These are phyloP conservation scores for Eucalyptus sideroxylon DNA, from an alignment of 345 rosid genomes.

Conservation along the genomic window DNA sequence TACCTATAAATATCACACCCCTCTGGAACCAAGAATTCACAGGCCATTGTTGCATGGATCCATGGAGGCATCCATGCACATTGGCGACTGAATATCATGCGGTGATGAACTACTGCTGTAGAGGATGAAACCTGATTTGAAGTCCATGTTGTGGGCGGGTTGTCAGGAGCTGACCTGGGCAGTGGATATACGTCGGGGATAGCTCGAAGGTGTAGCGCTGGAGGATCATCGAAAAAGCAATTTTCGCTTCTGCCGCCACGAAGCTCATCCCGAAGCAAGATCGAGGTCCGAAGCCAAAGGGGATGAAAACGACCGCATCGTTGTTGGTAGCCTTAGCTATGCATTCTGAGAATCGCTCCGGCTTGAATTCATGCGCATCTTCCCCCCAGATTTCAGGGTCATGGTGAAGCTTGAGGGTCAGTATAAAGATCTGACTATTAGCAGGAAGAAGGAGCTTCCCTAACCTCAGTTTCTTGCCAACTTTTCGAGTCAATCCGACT, in stretches of 20 bases:
- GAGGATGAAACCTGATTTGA: constrained; percentile 5
- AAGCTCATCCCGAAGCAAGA: constrained; percentile 21
- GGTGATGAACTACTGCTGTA: neutral
- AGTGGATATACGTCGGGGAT: constrained; percentile 19
- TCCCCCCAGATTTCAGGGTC: constrained; percentile 17
- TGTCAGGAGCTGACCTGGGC: neutral
- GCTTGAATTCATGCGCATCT: constrained; percentile 17
- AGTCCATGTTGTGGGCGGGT: constrained; percentile 11
- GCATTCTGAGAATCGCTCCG: constrained; percentile 14
- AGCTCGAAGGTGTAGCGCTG: constrained; percentile 14
- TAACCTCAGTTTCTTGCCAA: neutral
- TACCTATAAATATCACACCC: neutral
- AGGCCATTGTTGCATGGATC: neutral
- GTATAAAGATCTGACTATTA: neutral
- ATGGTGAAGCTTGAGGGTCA: constrained; percentile 5
- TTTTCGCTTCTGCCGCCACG: constrained; percentile 10
- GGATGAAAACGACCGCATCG: neutral
- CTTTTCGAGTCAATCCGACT: neutral
- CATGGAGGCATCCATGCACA: neutral
- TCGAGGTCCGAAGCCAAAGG: constrained; percentile 21
- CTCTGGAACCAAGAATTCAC: neutral
- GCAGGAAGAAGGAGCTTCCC: constrained; percentile 5
- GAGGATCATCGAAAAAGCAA: constrained; percentile 25
- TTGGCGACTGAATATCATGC: neutral
- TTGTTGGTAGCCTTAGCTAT: constrained; percentile 22